Percentiles rank a stretch among this genome's conserved stretches.
phyloP scores from a whole-genome alignment of 768 basidiomycete genomes.

The Epithele typhae region DNA sequence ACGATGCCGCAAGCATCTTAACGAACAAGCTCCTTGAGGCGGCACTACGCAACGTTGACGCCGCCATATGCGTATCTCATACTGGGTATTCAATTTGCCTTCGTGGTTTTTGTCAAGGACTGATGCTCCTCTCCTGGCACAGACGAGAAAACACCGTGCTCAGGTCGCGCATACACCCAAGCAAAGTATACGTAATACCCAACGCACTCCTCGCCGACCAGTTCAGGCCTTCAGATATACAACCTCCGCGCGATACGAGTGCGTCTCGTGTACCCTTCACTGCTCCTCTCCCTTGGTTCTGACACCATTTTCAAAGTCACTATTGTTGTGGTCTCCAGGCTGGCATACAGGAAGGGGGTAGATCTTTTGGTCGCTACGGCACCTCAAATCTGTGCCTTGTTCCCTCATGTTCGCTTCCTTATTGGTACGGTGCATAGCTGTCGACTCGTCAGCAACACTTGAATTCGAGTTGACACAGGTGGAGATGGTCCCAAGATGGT shows the following conservation, averaged over 20 bases:
- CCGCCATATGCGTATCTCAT: constrained; percentile 93
- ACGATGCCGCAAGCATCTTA: constrained; percentile 93
- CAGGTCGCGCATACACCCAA: constrained; percentile 64
- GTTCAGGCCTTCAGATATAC: constrained; percentile 57
- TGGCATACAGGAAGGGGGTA: constrained; percentile 95
- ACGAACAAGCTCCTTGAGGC: constrained; percentile 94
- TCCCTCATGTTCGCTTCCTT: constrained; percentile 85
- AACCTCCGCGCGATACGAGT: constrained; percentile 13
- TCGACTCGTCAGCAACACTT: not conserved
- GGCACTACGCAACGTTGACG: constrained; percentile 86
- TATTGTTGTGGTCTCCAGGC: constrained; percentile 83
- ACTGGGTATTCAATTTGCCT: constrained; percentile 63
- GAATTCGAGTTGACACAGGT: constrained; percentile 39
- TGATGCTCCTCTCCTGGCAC: too few relatives aligned
- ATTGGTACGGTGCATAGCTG: constrained; percentile 49
- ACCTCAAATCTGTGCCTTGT: constrained; percentile 80
- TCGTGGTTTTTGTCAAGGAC: not conserved
- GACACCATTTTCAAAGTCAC: constrained; percentile 63
- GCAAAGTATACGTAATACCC: constrained; percentile 86
- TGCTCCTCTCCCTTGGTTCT: not conserved
- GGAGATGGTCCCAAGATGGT: constrained; percentile 96
- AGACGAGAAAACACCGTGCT: constrained; percentile 98
- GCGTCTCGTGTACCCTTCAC: not conserved
- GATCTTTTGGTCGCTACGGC: constrained; percentile 92
- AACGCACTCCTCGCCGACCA: constrained; percentile 85